phyloP scores from a whole-genome alignment of 805 yeast species.

The Candida gorgasii region DNA sequence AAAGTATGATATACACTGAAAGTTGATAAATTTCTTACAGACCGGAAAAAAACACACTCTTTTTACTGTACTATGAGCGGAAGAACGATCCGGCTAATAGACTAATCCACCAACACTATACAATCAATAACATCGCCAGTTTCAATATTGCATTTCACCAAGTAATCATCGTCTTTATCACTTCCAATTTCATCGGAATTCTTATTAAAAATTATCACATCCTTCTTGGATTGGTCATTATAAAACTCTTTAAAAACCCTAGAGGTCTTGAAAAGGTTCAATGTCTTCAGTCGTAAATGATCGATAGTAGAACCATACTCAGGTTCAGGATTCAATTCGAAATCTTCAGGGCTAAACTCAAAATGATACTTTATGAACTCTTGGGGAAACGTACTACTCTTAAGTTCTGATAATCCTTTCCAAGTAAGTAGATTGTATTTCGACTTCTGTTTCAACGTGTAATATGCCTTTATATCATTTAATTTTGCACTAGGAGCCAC shows the following conservation, averaged over 20 bases:
- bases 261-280: conserved; percentile 52
- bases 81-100: too few relatives aligned
- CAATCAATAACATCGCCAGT: conserved; percentile 44
- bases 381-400: conserved; percentile 21
- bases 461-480: conserved; percentile 27
- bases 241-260: conserved; percentile 23
- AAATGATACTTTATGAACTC: conserved; percentile 57
- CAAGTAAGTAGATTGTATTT: conserved; percentile 27
- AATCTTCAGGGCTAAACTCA: conserved; percentile 83
- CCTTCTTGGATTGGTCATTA: conserved; percentile 11
- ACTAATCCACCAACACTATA: too few relatives aligned
- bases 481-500: conserved; percentile 24
- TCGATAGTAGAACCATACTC: conserved; percentile 70
- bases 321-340: conserved; percentile 55
- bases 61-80: too few relatives aligned
- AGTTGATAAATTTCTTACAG: neutral
- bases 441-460: conserved; percentile 25
- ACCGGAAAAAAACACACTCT: conserved; percentile 7
- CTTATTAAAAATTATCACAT: conserved; percentile 34
- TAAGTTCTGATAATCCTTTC: conserved; percentile 20
- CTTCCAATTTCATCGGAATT: conserved; percentile 23
- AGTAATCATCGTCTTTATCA: conserved; percentile 27
- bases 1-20: neutral
- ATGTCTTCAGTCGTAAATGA: conserved; percentile 58
- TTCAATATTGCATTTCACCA: conserved; percentile 40